These are phyloP conservation scores for Petunia secreta DNA, from an alignment of 257 asterid species.

Conservation along the genomic window DNA sequence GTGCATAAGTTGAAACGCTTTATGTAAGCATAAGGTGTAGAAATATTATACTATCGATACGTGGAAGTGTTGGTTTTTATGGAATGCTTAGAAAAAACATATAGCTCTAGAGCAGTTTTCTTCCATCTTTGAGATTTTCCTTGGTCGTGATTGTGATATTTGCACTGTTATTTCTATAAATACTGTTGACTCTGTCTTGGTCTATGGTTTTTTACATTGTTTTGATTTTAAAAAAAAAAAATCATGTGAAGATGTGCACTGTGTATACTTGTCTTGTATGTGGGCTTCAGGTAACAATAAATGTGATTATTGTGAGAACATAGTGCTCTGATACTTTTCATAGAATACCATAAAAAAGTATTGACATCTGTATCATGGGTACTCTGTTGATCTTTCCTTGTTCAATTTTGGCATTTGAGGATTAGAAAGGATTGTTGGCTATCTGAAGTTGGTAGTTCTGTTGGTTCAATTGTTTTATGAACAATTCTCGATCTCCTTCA, in stretches of 20 bases:
- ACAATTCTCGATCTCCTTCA: not conserved
- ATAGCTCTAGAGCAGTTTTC: not conserved
- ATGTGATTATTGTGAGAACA: not conserved
- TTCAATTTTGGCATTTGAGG: not conserved
- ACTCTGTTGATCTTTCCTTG: not conserved
- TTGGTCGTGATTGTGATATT: not conserved
- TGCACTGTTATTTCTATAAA: not conserved
- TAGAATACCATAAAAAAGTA: not conserved
- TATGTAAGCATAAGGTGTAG: not conserved
- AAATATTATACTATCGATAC: not conserved
- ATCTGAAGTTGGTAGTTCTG: not conserved
- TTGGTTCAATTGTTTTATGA: not conserved
- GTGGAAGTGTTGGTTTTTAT: not conserved
- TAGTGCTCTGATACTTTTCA: not conserved
- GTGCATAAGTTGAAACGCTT: not conserved
- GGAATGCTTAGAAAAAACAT: not conserved
- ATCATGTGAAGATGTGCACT: not conserved
- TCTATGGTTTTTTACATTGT: not conserved
- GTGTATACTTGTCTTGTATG: not conserved
- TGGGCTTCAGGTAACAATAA: not conserved
- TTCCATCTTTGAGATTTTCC: not conserved
- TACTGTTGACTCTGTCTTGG: not conserved
- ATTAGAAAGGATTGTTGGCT: not conserved
- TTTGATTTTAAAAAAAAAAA: not conserved
- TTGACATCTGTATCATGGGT: not conserved